These are phyloP conservation scores for Geotrichum fermentans DNA, from an alignment of 1,139 yeast genomes.

Conservation along the genomic window DNA sequence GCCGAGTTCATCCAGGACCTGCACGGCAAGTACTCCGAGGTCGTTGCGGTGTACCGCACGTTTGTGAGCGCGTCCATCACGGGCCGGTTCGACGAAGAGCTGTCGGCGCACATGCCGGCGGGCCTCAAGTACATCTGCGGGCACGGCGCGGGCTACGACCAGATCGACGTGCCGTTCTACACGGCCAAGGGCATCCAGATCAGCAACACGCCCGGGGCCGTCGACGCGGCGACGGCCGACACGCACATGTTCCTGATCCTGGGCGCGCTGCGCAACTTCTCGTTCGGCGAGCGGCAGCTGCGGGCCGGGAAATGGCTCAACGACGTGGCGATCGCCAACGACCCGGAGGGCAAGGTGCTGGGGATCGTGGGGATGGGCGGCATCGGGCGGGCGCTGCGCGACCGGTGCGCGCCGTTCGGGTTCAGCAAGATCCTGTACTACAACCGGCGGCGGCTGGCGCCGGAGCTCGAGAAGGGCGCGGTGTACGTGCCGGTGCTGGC, in stretches of 20 bases:
- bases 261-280: conserved; percentile 57
- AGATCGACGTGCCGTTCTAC: conserved; percentile 48
- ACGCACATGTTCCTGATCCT: conserved; percentile 58
- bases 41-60: conserved; percentile 35
- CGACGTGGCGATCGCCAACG: conserved; percentile 39
- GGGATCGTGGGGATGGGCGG: conserved; percentile 83
- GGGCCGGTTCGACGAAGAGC: conserved; percentile 73
- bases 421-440: conserved; percentile 58
- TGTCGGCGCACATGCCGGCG: conserved; percentile 56
- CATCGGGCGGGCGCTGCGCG: conserved; percentile 69
- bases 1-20: conserved; percentile 35
- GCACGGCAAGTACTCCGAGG: conserved; percentile 32
- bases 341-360: conserved; percentile 59
- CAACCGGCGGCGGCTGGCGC: conserved; percentile 52
- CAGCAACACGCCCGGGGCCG: conserved; percentile 65
- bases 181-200: conserved; percentile 51
- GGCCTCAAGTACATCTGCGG: conserved; percentile 64
- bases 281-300: conserved; percentile 40
- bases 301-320: conserved; percentile 37
- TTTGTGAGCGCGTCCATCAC: conserved; percentile 22
- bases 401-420: conserved; percentile 59
- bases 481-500: conserved; percentile 50
- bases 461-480: conserved; percentile 51
- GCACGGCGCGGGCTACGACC: conserved; percentile 91
- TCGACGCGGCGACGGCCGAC: conserved; percentile 73